Evolutionary conservation across 305 asterid genomes (phyloP).

Genomic region (Fraxinus latifolia): DNA sequence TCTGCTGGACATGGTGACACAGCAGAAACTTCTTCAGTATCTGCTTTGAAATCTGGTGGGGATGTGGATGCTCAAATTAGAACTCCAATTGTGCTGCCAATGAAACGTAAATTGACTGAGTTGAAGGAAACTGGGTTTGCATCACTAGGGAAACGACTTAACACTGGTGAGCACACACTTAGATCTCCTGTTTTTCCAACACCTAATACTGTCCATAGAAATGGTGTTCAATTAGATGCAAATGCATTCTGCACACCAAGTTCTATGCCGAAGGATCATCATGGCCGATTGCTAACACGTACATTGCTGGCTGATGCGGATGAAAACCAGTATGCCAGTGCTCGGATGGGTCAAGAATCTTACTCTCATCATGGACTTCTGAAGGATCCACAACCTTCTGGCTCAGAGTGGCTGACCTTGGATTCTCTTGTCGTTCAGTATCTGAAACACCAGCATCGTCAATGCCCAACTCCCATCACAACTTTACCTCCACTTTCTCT

Average conservation of each 20-base stretch:
- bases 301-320: slow-evolving; percentile 44
- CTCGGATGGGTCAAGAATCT: slow-evolving; percentile 33
- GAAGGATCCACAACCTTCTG: slow-evolving; percentile 61
- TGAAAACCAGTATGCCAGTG: slow-evolving; percentile 38
- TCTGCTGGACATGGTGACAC: slow-evolving; percentile 35
- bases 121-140: slow-evolving; percentile 47
- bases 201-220: slow-evolving; percentile 50
- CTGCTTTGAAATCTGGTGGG: slow-evolving; percentile 45
- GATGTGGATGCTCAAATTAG: slow-evolving; percentile 49
- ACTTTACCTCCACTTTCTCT: slow-evolving; percentile 97
- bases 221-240: slow-evolving; percentile 38
- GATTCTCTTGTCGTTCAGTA: slow-evolving; percentile 92
- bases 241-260: slow-evolving; percentile 44
- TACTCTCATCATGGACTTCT: slow-evolving; percentile 53
- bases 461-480: slow-evolving; percentile 97
- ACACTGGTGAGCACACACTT: slow-evolving; percentile 57
- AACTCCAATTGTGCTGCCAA: slow-evolving; percentile 76
- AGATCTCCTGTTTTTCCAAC: slow-evolving; percentile 58
- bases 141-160: slow-evolving; percentile 61
- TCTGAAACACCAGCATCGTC: slow-evolving; percentile 97
- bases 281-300: slow-evolving; percentile 37
- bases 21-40: slow-evolving; percentile 48
- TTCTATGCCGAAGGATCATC: slow-evolving; percentile 49
- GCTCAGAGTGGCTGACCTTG: slow-evolving; percentile 50
- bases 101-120: slow-evolving; percentile 80